A percentile compares a stretch with the other conserved stretches of the same genome.
Conservation (phyloP, 768 basidiomycete species). For the Leccinum disarticulatum region DNA sequence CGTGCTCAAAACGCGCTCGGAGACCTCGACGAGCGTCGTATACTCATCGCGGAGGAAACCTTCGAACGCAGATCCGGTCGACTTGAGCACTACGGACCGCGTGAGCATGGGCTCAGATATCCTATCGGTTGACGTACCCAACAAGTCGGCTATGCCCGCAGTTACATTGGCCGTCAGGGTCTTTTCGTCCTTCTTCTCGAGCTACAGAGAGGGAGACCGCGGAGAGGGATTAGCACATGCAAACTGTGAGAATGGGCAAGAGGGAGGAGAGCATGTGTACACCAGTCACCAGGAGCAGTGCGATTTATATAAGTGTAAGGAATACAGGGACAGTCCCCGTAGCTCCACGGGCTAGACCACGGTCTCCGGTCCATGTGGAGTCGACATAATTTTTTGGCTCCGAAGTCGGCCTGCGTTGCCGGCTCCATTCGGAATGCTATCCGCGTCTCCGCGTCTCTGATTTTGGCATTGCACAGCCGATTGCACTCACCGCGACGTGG, state of each 20-base stretch:
- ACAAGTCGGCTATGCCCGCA: slow-evolving; percentile 73
- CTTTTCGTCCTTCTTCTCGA: slow-evolving; percentile 71
- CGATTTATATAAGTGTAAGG: slow-evolving; percentile 15
- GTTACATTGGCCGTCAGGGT: slow-evolving; percentile 60
- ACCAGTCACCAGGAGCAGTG: neutral
- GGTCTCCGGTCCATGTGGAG: slow-evolving; percentile 20
- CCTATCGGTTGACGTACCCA: slow-evolving; percentile 49
- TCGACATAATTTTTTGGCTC: slow-evolving; percentile 1
- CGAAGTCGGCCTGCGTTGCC: slow-evolving; percentile 8
- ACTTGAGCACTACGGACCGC: slow-evolving; percentile 70
- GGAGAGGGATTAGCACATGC: neutral
- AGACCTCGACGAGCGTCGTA: slow-evolving; percentile 81
- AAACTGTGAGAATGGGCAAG: neutral
- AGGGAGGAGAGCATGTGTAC: neutral
- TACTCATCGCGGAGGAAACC: slow-evolving; percentile 82
- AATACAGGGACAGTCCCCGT: neutral
- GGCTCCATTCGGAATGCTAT: slow-evolving; percentile 20
- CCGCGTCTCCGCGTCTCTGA: neutral
- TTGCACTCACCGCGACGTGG: slow-evolving; percentile 52
- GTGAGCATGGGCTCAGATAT: neutral
- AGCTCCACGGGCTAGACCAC: slow-evolving; percentile 26
- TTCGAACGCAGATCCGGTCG: slow-evolving; percentile 82
- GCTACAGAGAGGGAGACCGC: slow-evolving; percentile 31
- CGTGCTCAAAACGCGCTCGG: slow-evolving; percentile 90
- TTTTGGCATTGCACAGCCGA: slow-evolving; percentile 3